Evolutionary conservation across 495 filamentous ascomycete genomes (phyloP), one percentile per base, ranked within the genome.

Genomic region (Extremus antarcticus): DNA sequence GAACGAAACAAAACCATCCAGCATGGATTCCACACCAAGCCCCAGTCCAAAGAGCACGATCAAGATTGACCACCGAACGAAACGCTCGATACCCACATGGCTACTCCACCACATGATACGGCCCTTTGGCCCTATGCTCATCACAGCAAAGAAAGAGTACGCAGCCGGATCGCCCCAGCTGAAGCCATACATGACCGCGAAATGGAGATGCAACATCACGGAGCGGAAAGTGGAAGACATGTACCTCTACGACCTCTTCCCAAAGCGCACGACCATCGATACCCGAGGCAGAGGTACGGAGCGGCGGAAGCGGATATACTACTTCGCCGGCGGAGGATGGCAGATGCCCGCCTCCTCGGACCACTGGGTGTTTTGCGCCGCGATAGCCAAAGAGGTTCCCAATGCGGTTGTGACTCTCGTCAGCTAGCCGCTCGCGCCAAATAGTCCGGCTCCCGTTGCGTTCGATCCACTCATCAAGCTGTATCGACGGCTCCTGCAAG

Each of bases 291-390:
- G 49, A n/a, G 43, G 50, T n/a, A 39, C 54, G 23, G 35, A 16
- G 29, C 1, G 32, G 21, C 51, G 35, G 38, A 66, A 64, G 25
- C 47, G 63, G 25, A 56, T 73, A 22, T 71, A 66, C 59, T 73
- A 70, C 51, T 69, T 72, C 50, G 63, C 61, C 7, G 72, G 69
- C 25, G 71, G 68, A 9, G 64, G 66, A 16, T 73, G 70, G 63
- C 64, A 64, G 51, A 56, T 53, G 51, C 62, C 66, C 7, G 56
- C 71, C 0, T 57, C 58, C 1, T 39, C 53, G 10, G 60, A 70
- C 43, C 70, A 73, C 49, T 73, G 69, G 70, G 53, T 58, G 38
- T 46, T 71, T 0, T 61, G 55, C 35, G 62, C 62, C 2, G 66
- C 65, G 20, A 52, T 73, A 13, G 56, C 59, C 7, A 45, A 39